Evolutionary conservation across 139 green algal species (phyloP).

Genomic region (Coelastrella sp.): DNA sequence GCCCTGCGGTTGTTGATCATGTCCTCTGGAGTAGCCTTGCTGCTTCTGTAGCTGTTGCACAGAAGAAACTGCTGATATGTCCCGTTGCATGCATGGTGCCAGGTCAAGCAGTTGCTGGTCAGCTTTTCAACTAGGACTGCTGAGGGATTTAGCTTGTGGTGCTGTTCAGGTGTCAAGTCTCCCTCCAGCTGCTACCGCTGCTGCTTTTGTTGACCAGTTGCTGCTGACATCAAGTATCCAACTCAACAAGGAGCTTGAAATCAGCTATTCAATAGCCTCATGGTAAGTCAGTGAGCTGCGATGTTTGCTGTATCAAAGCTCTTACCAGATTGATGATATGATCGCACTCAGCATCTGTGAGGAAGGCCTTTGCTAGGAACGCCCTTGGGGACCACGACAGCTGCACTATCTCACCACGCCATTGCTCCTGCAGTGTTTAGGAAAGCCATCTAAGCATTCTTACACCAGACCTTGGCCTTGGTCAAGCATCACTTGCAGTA

Average conservation of each 20-base stretch:
- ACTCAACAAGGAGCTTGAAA: background rate
- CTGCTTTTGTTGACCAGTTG: background rate
- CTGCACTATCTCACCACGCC: slow-evolving; percentile 71
- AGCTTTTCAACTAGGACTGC: background rate
- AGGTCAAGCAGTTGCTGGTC: background rate
- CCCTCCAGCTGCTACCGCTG: background rate
- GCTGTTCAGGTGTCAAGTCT: background rate
- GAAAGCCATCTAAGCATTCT: background rate
- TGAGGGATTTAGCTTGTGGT: background rate
- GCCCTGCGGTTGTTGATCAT: background rate
- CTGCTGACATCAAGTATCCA: background rate
- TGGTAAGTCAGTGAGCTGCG: background rate
- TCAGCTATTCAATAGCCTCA: background rate
- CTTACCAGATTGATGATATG: slow-evolving; percentile 66
- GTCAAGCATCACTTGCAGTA: background rate
- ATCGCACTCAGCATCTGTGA: slow-evolving; percentile 73
- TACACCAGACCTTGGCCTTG: background rate
- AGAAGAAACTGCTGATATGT: too few relatives aligned
- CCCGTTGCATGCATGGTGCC: background rate
- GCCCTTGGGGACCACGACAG: slow-evolving; percentile 70
- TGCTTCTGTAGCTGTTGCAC: background rate
- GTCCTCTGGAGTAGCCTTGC: background rate
- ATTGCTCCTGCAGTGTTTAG: slow-evolving; percentile 63
- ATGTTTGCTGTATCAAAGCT: background rate
- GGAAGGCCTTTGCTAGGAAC: slow-evolving; percentile 69